Percentiles rank a stretch among this genome's conserved stretches.
These are phyloP conservation scores for Yamadazyma phyllophila DNA, from an alignment of 805 yeast species.

Conservation along the genomic window DNA sequence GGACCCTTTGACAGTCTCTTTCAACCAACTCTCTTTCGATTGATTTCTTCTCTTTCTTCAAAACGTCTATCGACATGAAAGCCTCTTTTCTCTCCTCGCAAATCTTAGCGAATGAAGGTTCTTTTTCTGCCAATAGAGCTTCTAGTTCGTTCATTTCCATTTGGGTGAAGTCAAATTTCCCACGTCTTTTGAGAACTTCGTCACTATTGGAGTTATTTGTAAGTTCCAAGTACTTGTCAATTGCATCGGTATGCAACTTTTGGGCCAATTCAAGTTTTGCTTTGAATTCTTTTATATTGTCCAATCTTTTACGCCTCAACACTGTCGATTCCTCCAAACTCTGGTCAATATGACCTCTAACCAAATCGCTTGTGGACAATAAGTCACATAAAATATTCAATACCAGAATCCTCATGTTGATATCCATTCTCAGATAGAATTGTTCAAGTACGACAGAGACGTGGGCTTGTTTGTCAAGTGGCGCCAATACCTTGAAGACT, in stretches of 20 bases:
- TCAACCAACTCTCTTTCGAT: slow-evolving; percentile 64
- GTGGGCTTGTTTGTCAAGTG: slow-evolving; percentile 50
- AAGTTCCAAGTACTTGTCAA: slow-evolving; percentile 13
- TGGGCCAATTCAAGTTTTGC: slow-evolving; percentile 50
- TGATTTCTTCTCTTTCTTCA: slow-evolving; percentile 47
- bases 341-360: slow-evolving; percentile 64
- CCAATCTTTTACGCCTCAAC: slow-evolving; percentile 65
- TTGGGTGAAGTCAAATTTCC: slow-evolving; percentile 26
- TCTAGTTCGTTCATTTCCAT: slow-evolving; percentile 45
- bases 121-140: slow-evolving; percentile 32
- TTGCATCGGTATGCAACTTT: slow-evolving; percentile 22
- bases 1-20: slow-evolving; percentile 74
- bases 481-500: slow-evolving; percentile 56
- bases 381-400: slow-evolving; percentile 65
- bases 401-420: slow-evolving; percentile 53
- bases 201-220: slow-evolving; percentile 5
- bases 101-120: slow-evolving; percentile 42
- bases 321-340: slow-evolving; percentile 62
- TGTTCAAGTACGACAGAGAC: slow-evolving; percentile 48
- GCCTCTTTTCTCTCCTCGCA: slow-evolving; percentile 46
- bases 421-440: slow-evolving; percentile 53
- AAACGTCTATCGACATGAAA: slow-evolving; percentile 41
- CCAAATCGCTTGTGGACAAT: slow-evolving; percentile 53
- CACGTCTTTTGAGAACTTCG: slow-evolving; percentile 18
- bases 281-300: slow-evolving; percentile 61